Base-by-base conservation (phyloP, 352 stramenopile species). In the Globisporangium paroecandrum region DNA sequence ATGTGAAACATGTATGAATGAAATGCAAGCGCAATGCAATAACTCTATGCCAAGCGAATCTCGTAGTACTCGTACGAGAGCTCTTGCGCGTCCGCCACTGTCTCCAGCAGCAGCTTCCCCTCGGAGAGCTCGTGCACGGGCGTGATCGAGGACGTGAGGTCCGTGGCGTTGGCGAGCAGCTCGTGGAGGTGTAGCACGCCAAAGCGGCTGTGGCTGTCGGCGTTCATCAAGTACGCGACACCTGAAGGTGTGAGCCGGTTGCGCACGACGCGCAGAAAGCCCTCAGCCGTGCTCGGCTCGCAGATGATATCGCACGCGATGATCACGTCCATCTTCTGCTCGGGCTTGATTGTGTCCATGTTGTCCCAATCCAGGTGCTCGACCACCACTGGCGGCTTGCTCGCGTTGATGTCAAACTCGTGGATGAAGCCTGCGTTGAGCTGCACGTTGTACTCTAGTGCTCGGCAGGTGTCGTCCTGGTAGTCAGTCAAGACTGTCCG, bases 291-390 rank as follows among this genome's bases (percentile, higher is more conserved):
- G 70, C 79, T 91, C 2, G 88, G 83, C 54, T 96, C 88, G 69
- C 88, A 96, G 58, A 96, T 96, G 70, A 96, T 94, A 64, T 96
- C 88, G 62, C 86, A 91, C 12, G 82, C 88, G 60, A 96, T 92
- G 22, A 96, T 77, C 7, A 94, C 74, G 65, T 96, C 79, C n/a
- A 92, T 75, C 59, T 86, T 90, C 15, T 75, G 69, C 59, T 75
- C 72, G 32, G 68, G 68, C 46, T 86, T 71, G 63, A 92, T 89
- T 47, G 75, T 90, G 67, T 90, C 81, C 18, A 87, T 74, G 34
- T 77, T 60, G 67, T 96, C 87, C 88, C 88, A 96, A 72, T 96
- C 85, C 47, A 96, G 70, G 57, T 78, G 69, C 34, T 83, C 74
- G 34, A 94, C 79, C 9, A 62, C 62, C 3, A 90, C 81, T n/a